Base-by-base conservation (phyloP, 2,329 filamentous ascomycete genomes). In the Neofusicoccum umdonicola region DNA sequence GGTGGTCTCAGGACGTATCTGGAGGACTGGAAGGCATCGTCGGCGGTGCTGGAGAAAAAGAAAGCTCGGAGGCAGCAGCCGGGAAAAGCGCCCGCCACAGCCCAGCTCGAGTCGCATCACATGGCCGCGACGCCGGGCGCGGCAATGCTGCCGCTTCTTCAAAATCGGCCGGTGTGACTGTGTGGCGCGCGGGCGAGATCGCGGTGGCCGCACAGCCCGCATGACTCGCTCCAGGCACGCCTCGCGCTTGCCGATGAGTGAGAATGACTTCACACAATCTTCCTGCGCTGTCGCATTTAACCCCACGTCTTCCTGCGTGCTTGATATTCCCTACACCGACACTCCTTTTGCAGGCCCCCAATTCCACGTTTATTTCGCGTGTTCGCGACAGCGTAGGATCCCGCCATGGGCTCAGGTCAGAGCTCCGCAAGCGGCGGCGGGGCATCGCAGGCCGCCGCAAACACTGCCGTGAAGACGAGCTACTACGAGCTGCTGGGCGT, bases 401-500 rank as follows among this genome's bases (percentile, higher is more conserved):
- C 3, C 37, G 69, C 37, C 35, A 83, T 83, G 81, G 81, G 81
- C 60, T 80, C 80, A 47, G 73, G 75, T 65, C 81, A 83, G 71
- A 82, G 80, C 56, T 77, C 78, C 27, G 73, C 69, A 44, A 71
- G 66, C 11, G 72, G 69, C 12, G 66, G 68, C 50, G 66, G 60
- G 9, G 67, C 67, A 13, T 62, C 71, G 12, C 54, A 50, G 54
- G 35, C 48, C 27, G 68, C 71, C 34, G 67, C 66, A 47, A 66
- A 61, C 60, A 71, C 58, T n/a, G 72, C 77, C 42, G 74, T 77
- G 57, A 93, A 91, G 78, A 90, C 86, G 41, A 92, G 90, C 76
- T 94, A 94, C 78, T 98, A 98, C 78, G 90, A 95, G 71, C 83
- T 97, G 41, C 85, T 98, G 4, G 88, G 84, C 5, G 81, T 97